Evolutionary conservation across 768 basidiomycete species (phyloP), one percentile per base, ranked within the genome.

Genomic region (Pleurotus tuber-regium): DNA sequence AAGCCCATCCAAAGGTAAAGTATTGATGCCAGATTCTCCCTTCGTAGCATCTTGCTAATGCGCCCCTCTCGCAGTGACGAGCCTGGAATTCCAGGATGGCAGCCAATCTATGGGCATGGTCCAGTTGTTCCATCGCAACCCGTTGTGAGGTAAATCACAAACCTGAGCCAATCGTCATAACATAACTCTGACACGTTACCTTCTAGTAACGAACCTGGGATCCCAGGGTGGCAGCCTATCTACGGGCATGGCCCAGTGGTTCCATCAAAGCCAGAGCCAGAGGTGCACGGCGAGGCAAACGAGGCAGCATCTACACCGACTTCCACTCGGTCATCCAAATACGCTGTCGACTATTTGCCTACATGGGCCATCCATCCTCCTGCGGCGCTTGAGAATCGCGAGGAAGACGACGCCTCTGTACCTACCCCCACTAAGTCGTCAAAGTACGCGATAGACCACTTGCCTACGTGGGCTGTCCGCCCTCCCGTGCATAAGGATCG

Each of bases 381-480:
- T n/a, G n/a, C n/a, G n/a, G n/a, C n/a, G n/a, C n/a, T n/a, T n/a
- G n/a, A n/a, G n/a, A n/a, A n/a, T n/a, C n/a, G n/a, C n/a, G n/a
- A n/a, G n/a, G n/a, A n/a, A n/a, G n/a, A n/a, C n/a, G n/a, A n/a
- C n/a, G n/a, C n/a, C n/a, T n/a, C n/a, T 5, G 14, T 46, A 30
- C 43, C 43, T n/a, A 46, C 24, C 16, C 16, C 43, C 7, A 46
- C 43, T 19, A 21, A 26, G 26, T 46, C 43, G 12, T 46, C 43
- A 16, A 46, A 46, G 29, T 46, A 46, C 21, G 43, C 43, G 11
- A 29, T 46, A n/a, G 43, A 46, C 26, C 21, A 46, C 10, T 11
- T 46, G 16, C 43, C 43, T n/a, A 46, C 43, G n/a, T 46, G 43
- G 43, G 43, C 43, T 46, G 43, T 46, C 16, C 43, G 25, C 18